A percentile compares a stretch with the other conserved stretches of the same genome.
Conservation (phyloP, 208 protist genomes). For the Leishmania lainsoni region DNA sequence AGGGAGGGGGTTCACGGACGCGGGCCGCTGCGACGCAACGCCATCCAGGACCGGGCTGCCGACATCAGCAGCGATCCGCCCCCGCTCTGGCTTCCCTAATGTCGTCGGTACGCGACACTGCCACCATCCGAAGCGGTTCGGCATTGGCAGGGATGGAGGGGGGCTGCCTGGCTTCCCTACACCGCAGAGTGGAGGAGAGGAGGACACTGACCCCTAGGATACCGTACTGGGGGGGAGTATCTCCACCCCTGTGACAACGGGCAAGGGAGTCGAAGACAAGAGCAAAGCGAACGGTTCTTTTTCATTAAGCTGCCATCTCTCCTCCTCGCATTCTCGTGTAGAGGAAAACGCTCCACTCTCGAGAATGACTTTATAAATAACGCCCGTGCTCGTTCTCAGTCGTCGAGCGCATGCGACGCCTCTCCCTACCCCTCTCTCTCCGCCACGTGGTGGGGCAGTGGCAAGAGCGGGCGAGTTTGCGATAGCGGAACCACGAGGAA, state of each 20-base stretch:
- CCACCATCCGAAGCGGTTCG: too few relatives aligned
- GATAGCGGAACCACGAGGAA: not conserved
- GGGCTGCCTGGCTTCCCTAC: too few relatives aligned
- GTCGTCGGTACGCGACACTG: too few relatives aligned
- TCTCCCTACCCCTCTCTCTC: not conserved
- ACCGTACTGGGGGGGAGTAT: too few relatives aligned
- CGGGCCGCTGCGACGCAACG: not conserved
- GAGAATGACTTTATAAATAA: not conserved
- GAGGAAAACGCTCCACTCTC: not conserved
- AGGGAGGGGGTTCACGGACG: not conserved
- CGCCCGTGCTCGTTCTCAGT: not conserved
- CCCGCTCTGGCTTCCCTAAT: too few relatives aligned
- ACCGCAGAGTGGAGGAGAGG: too few relatives aligned
- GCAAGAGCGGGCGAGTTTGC: too few relatives aligned
- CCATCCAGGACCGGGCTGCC: not conserved
- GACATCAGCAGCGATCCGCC: not conserved
- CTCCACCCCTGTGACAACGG: not conserved
- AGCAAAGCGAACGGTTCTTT: not conserved
- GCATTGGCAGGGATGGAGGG: too few relatives aligned
- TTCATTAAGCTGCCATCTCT: not conserved
- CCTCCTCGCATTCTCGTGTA: not conserved
- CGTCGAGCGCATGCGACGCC: not conserved
- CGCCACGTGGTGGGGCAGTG: too few relatives aligned
- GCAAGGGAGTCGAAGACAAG: not conserved
- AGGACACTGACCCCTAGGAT: too few relatives aligned